A percentile compares a stretch with the other conserved stretches of the same genome.
Evolutionary conservation across 2,329 filamentous ascomycete genomes (phyloP).

Genomic region (Alternaria metachromatica): DNA sequence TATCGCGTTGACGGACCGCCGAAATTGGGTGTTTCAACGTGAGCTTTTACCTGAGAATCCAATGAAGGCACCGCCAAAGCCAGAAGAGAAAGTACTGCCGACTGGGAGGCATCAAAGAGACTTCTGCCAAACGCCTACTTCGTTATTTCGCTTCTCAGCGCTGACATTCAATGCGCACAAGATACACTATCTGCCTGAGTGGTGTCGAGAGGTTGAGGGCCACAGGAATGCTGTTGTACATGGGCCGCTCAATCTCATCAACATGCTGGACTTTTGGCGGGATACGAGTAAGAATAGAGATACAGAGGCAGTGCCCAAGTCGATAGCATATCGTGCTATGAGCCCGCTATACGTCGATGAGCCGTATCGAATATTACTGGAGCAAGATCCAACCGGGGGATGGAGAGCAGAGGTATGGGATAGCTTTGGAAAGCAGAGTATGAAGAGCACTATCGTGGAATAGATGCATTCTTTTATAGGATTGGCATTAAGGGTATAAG

Average conservation of each 20-base stretch:
- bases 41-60: constrained; percentile 47
- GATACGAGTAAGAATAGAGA: constrained; percentile 26
- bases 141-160: constrained; percentile 90
- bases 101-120: constrained; percentile 49
- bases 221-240: constrained; percentile 81
- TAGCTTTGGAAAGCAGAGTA: constrained; percentile 38
- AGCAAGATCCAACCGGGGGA: neutral
- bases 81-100: constrained; percentile 29
- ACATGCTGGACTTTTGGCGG: constrained; percentile 46
- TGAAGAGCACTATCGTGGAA: constrained; percentile 39
- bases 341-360: constrained; percentile 43
- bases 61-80: constrained; percentile 45
- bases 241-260: constrained; percentile 77
- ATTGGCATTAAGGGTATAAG: neutral
- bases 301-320: constrained; percentile 29
- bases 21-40: constrained; percentile 51
- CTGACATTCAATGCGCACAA: constrained; percentile 91
- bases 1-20: constrained; percentile 46
- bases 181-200: constrained; percentile 82
- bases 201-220: constrained; percentile 74
- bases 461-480: constrained; percentile 10
- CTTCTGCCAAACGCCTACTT: constrained; percentile 69
- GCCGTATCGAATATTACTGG: constrained; percentile 37
- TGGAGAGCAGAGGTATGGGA: constrained; percentile 44
- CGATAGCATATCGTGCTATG: constrained; percentile 41